Percentiles rank a stretch among this genome's conserved stretches.
phyloP scores from a whole-genome alignment of 2,329 filamentous ascomycete species.

The Penicillium sp. region DNA sequence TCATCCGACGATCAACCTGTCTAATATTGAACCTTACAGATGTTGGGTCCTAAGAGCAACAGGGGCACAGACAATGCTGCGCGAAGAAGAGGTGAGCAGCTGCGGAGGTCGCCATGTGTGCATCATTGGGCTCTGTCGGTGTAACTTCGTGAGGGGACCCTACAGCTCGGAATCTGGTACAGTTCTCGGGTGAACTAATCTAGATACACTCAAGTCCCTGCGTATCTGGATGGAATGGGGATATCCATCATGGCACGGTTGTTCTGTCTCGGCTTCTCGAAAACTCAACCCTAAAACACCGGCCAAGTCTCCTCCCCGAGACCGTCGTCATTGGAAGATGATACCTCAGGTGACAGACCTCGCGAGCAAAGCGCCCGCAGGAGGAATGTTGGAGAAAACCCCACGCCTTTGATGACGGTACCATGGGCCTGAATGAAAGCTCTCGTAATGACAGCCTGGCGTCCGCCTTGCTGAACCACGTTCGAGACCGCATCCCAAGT shows the following conservation, averaged over 20 bases:
- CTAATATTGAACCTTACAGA: constrained; percentile 19
- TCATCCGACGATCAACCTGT: constrained; percentile 14
- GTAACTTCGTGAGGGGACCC: constrained; percentile 16
- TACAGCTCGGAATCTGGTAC: constrained; percentile 10
- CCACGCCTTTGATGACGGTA: constrained; percentile 8
- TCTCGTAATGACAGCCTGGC: constrained; percentile 11
- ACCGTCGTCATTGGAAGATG: constrained; percentile 3
- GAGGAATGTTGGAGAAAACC: constrained; percentile 8
- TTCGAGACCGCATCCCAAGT: constrained; percentile 22
- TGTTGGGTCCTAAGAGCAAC: constrained; percentile 2
- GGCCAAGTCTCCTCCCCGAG: neutral
- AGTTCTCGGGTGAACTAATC: constrained; percentile 10
- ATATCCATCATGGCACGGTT: neutral
- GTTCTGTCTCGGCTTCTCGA: constrained; percentile 3
- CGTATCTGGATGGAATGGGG: constrained; percentile 2
- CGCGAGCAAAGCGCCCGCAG: neutral
- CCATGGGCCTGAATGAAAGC: constrained; percentile 5
- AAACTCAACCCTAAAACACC: constrained; percentile 7
- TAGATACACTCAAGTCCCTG: constrained; percentile 1
- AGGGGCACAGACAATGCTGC: constrained; percentile 9
- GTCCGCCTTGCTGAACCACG: constrained; percentile 26
- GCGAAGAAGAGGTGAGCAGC: constrained; percentile 6
- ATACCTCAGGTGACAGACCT: constrained; percentile 1
- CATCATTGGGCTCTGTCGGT: constrained; percentile 20
- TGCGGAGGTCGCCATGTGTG: constrained; percentile 24